phyloP scores from a whole-genome alignment of 129 eudicot genomes.

The Scalesia atractyloides region DNA sequence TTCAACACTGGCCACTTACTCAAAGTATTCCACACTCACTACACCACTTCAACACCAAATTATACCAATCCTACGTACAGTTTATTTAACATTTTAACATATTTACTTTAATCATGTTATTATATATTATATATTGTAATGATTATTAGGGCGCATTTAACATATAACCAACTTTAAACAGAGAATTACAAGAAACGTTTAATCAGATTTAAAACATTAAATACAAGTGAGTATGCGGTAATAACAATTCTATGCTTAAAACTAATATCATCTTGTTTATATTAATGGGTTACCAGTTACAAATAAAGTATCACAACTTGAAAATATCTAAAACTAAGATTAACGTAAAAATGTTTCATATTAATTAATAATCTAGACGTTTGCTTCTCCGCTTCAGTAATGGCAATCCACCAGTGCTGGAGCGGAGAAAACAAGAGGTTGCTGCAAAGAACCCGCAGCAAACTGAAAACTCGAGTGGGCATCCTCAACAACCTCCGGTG shows the following conservation, averaged over 20 bases:
- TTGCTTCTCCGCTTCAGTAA: conserved; percentile 35
- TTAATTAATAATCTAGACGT: not conserved
- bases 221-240: too few relatives aligned
- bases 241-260: too few relatives aligned
- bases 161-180: too few relatives aligned
- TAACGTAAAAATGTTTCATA: not conserved
- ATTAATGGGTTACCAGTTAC: not conserved
- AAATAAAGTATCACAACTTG: not conserved
- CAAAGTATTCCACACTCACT: conserved; percentile 51
- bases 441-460: conserved; percentile 34
- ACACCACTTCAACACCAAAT: conserved; percentile 36
- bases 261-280: not conserved
- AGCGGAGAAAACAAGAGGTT: conserved; percentile 43
- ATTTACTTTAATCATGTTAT: not conserved
- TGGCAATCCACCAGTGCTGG: conserved; percentile 73
- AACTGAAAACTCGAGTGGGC: conserved; percentile 37
- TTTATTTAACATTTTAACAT: not conserved
- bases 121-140: not conserved
- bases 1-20: conserved; percentile 55
- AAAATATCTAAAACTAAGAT: not conserved
- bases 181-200: too few relatives aligned
- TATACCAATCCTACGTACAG: conserved; percentile 13
- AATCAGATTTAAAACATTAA: too few relatives aligned
- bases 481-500: conserved; percentile 60
- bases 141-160: too few relatives aligned